Evolutionary conservation across 345 rosid genomes (phyloP), one percentile per base, ranked within the genome.

Genomic region (Draba incana): DNA sequence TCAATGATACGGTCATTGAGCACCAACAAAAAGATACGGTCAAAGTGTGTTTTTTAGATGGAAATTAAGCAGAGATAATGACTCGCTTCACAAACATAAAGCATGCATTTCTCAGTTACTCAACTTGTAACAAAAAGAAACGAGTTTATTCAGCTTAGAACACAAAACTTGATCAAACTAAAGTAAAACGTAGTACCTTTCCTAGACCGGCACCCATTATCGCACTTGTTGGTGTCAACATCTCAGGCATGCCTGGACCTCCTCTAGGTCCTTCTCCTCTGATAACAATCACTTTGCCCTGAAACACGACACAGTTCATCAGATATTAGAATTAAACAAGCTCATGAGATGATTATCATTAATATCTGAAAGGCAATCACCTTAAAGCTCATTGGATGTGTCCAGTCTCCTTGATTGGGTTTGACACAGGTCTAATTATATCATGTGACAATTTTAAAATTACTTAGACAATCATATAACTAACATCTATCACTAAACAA

Each of bases 171-270:
- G 49, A 71, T 10, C 49, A 57, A 31, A 15, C 15, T 5, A 27
- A 31, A 13, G 25, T 23, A 10, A 24, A 24, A 14, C 0, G 31
- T 20, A 35, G 12, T 77, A 93, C 98, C 98, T 94, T 94, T 47
- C 99, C 99, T 65, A 94, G 98, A 72, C 98, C 98, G 14, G 99
- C 97, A 57, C 98, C 99, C 97, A 89, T 94, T 48, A 94, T 94
- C 35, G 90, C 99, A 84, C 99, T 94, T 38, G 99, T 94, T 35
- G 99, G 98, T 24, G 99, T 87, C 81, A 94, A 82, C 99, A 91
- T 94, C 81, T 94, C 99, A 60, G 96, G 88, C 97, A 94, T 94
- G 76, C 99, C 99, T 37, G 98, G 99, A 46, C 99, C 99, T 27
- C 99, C 99, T 70, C 86, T 92, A 42, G 99, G 99, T 37, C 99